A percentile compares a stretch with the other conserved stretches of the same genome.
phyloP scores from a whole-genome alignment of 2,329 filamentous ascomycete genomes.

The Trichoderma brevicompactum region DNA sequence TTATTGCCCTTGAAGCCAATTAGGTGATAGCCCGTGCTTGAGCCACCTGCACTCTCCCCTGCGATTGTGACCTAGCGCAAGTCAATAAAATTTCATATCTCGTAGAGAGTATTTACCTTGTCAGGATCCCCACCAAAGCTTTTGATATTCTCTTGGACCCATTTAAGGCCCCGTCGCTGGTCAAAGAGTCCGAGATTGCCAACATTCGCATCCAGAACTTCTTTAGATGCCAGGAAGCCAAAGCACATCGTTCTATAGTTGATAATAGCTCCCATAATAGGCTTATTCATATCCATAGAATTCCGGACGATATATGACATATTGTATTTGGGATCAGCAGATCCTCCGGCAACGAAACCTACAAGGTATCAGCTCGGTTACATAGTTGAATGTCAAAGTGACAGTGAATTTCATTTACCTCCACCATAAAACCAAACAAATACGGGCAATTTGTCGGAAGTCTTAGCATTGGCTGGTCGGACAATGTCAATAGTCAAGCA shows the following conservation, averaged over 20 bases:
- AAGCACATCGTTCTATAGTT: slow-evolving; percentile 14
- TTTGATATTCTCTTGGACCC: slow-evolving; percentile 13
- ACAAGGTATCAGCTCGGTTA: background rate
- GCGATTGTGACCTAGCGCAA: background rate
- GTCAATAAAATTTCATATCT: background rate
- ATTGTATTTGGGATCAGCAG: slow-evolving; percentile 15
- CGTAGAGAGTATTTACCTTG: background rate
- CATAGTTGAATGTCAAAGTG: background rate
- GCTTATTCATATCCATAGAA: slow-evolving; percentile 9
- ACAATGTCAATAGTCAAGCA: slow-evolving; percentile 16
- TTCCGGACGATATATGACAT: slow-evolving; percentile 11
- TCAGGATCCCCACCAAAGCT: slow-evolving; percentile 12
- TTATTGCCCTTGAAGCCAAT: slow-evolving; percentile 16
- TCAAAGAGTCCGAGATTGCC: slow-evolving; percentile 13
- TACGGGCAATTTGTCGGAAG: background rate
- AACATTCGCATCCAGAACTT: background rate
- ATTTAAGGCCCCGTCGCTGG: slow-evolving; percentile 1
- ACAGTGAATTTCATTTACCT: background rate
- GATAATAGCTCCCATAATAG: slow-evolving; percentile 3
- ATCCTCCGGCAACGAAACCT: slow-evolving; percentile 8
- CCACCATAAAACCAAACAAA: slow-evolving; percentile 14
- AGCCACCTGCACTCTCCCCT: slow-evolving; percentile 7
- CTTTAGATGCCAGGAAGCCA: slow-evolving; percentile 6
- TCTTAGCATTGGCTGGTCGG: slow-evolving; percentile 2
- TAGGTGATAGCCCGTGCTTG: slow-evolving; percentile 9